phyloP scores from a whole-genome alignment of 2,329 filamentous ascomycete genomes.

The Pseudopyricularia javanii region DNA sequence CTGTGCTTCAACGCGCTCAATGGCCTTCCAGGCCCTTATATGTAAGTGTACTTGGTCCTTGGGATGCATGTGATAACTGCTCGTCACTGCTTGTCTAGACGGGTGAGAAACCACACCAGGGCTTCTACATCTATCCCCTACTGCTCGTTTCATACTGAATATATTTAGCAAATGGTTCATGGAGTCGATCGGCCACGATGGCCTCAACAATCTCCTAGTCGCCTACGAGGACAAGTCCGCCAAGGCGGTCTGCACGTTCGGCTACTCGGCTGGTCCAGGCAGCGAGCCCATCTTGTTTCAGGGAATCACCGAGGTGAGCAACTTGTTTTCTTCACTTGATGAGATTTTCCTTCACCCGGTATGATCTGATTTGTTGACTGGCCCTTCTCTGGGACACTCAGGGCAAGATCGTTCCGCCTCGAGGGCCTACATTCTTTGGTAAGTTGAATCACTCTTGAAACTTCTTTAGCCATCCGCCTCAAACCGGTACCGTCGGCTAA shows the following conservation, averaged over 20 bases:
- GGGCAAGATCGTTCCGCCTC: constrained; percentile 71
- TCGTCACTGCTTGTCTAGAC: too few species aligned
- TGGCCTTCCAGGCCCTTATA: constrained; percentile 90
- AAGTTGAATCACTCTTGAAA: constrained; percentile 18
- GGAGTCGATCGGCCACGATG: constrained; percentile 64
- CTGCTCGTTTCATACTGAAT: too few species aligned
- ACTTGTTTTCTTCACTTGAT: not conserved
- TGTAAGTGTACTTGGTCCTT: too few species aligned
- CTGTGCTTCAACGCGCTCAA: constrained; percentile 84
- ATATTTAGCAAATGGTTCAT: constrained; percentile 92
- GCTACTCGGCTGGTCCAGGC: constrained; percentile 75
- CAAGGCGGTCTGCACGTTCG: constrained; percentile 92
- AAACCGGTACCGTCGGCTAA: not conserved
- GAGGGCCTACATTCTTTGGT: constrained; percentile 78
- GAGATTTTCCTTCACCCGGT: too few species aligned
- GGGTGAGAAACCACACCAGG: too few species aligned
- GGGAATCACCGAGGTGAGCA: constrained; percentile 64
- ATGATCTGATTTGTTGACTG: too few species aligned
- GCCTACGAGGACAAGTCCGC: constrained; percentile 86
- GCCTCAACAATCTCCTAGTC: constrained; percentile 80
- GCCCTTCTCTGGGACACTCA: constrained; percentile 9
- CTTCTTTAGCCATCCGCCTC: not conserved
- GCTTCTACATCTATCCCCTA: not conserved
- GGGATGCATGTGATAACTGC: too few species aligned
- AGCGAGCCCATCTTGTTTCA: constrained; percentile 81